Conservation (phyloP, 176 grass and related monocot genomes). For the Carex cristatella region DNA sequence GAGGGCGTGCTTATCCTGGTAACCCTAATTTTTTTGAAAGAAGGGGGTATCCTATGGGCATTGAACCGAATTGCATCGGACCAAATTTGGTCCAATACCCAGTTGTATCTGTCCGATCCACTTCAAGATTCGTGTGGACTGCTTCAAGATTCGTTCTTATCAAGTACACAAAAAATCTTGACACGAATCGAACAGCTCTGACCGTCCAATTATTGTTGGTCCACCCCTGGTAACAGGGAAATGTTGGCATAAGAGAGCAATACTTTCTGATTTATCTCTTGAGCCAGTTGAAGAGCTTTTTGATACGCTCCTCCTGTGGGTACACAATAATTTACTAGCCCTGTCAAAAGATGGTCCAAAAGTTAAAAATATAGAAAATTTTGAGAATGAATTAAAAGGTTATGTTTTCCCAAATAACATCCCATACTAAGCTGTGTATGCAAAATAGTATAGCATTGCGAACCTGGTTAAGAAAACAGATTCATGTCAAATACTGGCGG, state of each 20-base stretch:
- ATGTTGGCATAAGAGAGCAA: neutral
- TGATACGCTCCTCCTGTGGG: slow-evolving; percentile 54
- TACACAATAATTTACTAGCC: slow-evolving; percentile 78
- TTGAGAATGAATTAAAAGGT: neutral
- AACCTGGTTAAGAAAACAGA: neutral
- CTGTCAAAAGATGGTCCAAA: slow-evolving; percentile 28
- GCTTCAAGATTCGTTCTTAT: too few species aligned
- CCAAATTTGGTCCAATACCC: too few species aligned
- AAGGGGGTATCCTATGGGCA: too few species aligned
- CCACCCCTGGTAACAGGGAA: neutral
- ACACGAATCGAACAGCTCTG: too few species aligned
- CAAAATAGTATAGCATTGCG: neutral
- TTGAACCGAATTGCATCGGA: too few species aligned
- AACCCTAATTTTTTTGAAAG: too few species aligned
- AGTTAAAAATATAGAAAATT: neutral
- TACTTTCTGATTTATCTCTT: slow-evolving; percentile 85
- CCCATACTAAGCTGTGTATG: neutral
- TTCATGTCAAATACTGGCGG: neutral
- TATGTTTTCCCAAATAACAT: neutral
- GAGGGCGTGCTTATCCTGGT: too few species aligned
- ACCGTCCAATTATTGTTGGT: too few species aligned
- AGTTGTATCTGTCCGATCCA: too few species aligned
- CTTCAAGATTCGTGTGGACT: too few species aligned
- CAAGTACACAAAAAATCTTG: too few species aligned
- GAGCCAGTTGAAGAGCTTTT: slow-evolving; percentile 69